Base-by-base conservation (phyloP, 768 basidiomycete species). In the Butyriboletus loyo region DNA sequence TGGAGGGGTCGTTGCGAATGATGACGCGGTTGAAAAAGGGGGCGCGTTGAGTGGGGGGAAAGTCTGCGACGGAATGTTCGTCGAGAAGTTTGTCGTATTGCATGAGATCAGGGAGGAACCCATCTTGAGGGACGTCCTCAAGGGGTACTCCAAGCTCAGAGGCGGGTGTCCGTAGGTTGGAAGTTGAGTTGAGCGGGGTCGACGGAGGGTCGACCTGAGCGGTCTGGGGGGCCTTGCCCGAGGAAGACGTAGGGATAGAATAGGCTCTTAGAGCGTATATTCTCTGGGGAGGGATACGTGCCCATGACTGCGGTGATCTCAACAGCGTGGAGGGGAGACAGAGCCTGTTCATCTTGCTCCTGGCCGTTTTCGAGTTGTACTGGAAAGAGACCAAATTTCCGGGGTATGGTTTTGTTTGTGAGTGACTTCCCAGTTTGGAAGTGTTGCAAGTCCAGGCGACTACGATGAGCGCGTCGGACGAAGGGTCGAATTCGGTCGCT, bases 1-100 rank as follows among this genome's bases (percentile, higher is more conserved):
- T 79, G 51, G 86, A 84, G n/a, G 79, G 73, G 71, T 87, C 81
- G 63, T 89, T 89, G 48, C 86, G 85, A 46, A 87, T 65, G 55
- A 83, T 73, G 67, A 89, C 80, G 28, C 79, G 78, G 67, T 84
- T 85, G 56, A 78, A 74, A 68, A 75, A 84, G 1, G 78, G 84
- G 15, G 66, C 74, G n/a, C 74, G 71, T 51, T 74, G 65, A 22
- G 75, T 73, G 1, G 86, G 80, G 17, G 80, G 78, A 59, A 86
- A 73, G 21, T 78, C 79, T 35, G 72, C 59, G 46, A 77, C 72
- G 47, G 86, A 77, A 35, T 80, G 77, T 7, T 81, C 75, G 70
- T 89, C 87, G 48, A 87, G 73, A 27, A 85, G 64, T 17, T 81
- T 75, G 59, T 88, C 81, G 39, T 78, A 72, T 7, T 72, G 72